Conservation (phyloP, 805 yeast genomes). For the Metschnikowia continentalis region DNA sequence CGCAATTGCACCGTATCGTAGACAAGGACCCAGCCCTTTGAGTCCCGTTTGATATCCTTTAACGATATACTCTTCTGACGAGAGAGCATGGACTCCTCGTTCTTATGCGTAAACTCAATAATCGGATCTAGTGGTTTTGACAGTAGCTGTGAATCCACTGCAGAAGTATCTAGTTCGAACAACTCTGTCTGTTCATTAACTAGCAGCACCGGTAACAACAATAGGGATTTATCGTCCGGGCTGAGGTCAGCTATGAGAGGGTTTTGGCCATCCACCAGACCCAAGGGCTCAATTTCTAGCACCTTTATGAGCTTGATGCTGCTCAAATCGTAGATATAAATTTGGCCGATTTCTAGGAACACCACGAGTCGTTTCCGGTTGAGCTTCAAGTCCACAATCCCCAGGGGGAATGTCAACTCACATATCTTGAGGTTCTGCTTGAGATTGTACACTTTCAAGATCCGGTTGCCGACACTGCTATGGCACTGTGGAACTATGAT, state of each 20-base stretch:
- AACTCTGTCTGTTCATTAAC: slow-evolving; percentile 31
- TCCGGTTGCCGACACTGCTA: slow-evolving; percentile 23
- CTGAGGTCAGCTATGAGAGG: slow-evolving; percentile 35
- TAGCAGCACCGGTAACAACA: slow-evolving; percentile 32
- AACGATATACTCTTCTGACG: slow-evolving; percentile 20
- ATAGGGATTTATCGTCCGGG: slow-evolving; percentile 31
- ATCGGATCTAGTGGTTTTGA: not conserved
- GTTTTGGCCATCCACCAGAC: slow-evolving; percentile 2
- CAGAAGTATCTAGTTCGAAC: slow-evolving; percentile 18
- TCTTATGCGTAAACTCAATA: slow-evolving; percentile 27
- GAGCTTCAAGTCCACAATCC: slow-evolving; percentile 66
- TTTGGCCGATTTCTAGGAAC: slow-evolving; percentile 66
- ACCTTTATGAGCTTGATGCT: slow-evolving; percentile 71
- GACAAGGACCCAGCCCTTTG: slow-evolving; percentile 37
- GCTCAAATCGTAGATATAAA: slow-evolving; percentile 84
- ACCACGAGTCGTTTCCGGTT: slow-evolving; percentile 81
- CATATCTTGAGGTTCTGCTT: slow-evolving; percentile 57
- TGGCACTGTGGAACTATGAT: slow-evolving; percentile 34
- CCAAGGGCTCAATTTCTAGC: slow-evolving; percentile 24
- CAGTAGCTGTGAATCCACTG: not conserved
- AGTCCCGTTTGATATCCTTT: slow-evolving; percentile 26
- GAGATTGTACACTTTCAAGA: slow-evolving; percentile 36
- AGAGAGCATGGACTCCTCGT: slow-evolving; percentile 10
- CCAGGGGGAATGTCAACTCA: slow-evolving; percentile 80
- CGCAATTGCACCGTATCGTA: slow-evolving; percentile 35